A percentile compares a stretch with the other conserved stretches of the same genome.
phyloP scores from a whole-genome alignment of 1,284 basidiomycete genomes.

The Apiotrichum sp. region DNA sequence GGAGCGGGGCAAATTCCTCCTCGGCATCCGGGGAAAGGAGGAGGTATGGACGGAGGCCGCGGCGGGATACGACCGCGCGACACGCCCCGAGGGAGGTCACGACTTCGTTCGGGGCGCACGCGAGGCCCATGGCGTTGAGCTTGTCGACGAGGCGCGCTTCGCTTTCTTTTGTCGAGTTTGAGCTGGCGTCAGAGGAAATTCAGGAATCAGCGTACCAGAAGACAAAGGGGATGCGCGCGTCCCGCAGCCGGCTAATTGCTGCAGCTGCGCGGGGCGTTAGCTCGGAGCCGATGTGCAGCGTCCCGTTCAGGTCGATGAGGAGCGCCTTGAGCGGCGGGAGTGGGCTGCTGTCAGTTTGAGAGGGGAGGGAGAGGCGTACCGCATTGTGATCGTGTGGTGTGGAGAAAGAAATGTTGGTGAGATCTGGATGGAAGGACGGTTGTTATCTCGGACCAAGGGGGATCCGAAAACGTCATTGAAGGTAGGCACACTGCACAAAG shows the following conservation, averaged over 20 bases:
- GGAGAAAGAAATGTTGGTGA: no score
- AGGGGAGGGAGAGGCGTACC: not conserved
- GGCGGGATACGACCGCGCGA: constrained; percentile 49
- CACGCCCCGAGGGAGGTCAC: constrained; percentile 62
- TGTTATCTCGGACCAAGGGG: not conserved
- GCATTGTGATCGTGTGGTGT: not conserved
- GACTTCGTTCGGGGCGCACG: constrained; percentile 50
- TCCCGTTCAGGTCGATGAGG: constrained; percentile 65
- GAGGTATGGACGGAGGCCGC: constrained; percentile 55
- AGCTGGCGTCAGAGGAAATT: constrained; percentile 23
- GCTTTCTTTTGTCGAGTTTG: constrained; percentile 53
- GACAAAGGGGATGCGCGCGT: constrained; percentile 53
- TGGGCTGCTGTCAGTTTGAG: not conserved
- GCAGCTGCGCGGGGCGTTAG: constrained; percentile 53
- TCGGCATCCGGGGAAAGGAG: constrained; percentile 57
- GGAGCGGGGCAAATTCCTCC: constrained; percentile 50
- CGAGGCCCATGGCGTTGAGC: constrained; percentile 54
- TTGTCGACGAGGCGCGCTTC: constrained; percentile 48
- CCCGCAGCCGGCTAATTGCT: constrained; percentile 53
- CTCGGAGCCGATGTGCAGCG: constrained; percentile 55
- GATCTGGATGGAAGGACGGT: not conserved
- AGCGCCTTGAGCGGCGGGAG: constrained; percentile 46
- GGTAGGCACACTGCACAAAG: no score
- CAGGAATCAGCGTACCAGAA: constrained; percentile 54
- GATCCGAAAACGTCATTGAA: no score